These are phyloP conservation scores for Kazachstania taianensis DNA, from an alignment of 805 yeast genomes.

Conservation along the genomic window DNA sequence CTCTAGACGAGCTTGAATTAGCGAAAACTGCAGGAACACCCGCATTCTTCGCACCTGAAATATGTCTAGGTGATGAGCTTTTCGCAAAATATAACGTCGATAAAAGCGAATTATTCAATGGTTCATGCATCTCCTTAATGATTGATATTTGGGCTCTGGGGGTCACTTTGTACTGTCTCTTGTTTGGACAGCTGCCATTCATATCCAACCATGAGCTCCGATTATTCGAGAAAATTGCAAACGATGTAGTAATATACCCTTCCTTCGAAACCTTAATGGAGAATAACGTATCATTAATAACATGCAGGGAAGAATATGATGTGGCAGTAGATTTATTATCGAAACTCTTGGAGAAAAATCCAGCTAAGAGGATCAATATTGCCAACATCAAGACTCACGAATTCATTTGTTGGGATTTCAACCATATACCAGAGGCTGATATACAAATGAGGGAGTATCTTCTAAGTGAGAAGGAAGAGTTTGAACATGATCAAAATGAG, in stretches of 20 bases:
- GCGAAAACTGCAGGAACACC: constrained; percentile 98
- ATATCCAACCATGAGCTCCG: constrained; percentile 63
- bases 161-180: constrained; percentile 75
- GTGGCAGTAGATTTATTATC: constrained; percentile 46
- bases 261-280: constrained; percentile 21
- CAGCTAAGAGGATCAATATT: constrained; percentile 58
- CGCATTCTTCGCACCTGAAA: constrained; percentile 92
- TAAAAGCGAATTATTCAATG: constrained; percentile 19
- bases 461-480: constrained; percentile 11
- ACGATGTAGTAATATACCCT: constrained; percentile 52
- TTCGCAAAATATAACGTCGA: constrained; percentile 16
- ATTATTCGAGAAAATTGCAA: constrained; percentile 71
- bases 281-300: constrained; percentile 26
- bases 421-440: constrained; percentile 10
- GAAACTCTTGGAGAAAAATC: constrained; percentile 60
- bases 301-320: constrained; percentile 37
- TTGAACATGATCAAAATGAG: constrained; percentile 23
- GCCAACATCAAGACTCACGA: constrained; percentile 68
- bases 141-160: constrained; percentile 99
- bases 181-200: constrained; percentile 89
- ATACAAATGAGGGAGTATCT: constrained; percentile 14
- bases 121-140: constrained; percentile 61
- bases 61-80: constrained; percentile 49
- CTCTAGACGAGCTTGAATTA: constrained; percentile 59
- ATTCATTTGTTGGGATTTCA: constrained; percentile 43